Evolutionary conservation across 371 early-diverging fungal genomes (phyloP), one percentile per base, ranked within the genome.

Genomic region (Apophysomyces trapeziformis): DNA sequence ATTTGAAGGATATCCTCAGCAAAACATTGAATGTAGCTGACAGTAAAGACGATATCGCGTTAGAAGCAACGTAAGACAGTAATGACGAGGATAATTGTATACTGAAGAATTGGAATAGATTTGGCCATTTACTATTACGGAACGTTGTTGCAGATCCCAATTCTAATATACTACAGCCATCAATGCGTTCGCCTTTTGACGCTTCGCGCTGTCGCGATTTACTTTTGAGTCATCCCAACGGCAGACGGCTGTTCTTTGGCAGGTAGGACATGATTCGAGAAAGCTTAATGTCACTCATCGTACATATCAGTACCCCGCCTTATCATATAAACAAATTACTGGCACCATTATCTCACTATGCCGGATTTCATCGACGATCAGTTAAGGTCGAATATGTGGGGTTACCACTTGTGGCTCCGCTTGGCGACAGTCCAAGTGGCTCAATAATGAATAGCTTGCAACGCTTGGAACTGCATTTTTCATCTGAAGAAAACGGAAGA

Each of bases 111-210:
- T 16, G 54, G 21, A 37, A 9, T 68, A 79, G 80, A 64, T 77
- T 79, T 68, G 80, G 80, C n/a, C 57, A 75, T 57, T 32, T 73
- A 21, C 60, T 79, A 4, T 71, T 74, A 16, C 54, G 67, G 37
- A 68, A 77, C 58, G 63, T 66, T 16, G 39, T 58, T 57, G 21
- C 57, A 50, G 60, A 35, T n/a, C 41, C 56, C 32, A 39, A 39
- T 14, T 38, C 39, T 6, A 67, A 66, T 36, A 38, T 64, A 47
- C 6, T 73, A 35, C 38, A 66, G 58, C 70, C 74, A 26, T 47
- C 61, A 11, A 38, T 66, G 57, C 18, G 26, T 16, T 8, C 14
- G 21, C 13, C 46, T 0, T 65, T 72, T 18, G 46, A 56, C 26
- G 32, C 38, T 32, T 8, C 26, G 12, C 13, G 38, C 8, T 61